Evolutionary conservation across 345 rosid species (phyloP).

Genomic region (Firmiana major): DNA sequence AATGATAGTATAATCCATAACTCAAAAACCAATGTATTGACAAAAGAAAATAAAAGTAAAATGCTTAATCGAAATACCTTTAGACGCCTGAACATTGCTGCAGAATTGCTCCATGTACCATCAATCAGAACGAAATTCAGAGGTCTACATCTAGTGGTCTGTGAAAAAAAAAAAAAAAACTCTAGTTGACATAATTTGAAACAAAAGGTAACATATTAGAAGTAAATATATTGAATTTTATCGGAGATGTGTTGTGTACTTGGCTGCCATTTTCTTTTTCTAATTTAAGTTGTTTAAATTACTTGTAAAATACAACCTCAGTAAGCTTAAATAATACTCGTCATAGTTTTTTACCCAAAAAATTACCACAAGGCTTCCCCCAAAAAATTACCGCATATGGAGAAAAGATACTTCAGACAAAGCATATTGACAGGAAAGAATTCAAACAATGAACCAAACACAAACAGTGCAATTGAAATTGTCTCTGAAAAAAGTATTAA

Average conservation of each 20-base stretch:
- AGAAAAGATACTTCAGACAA: not conserved
- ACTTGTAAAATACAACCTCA: not conserved
- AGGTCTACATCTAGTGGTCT: slow-evolving; percentile 42
- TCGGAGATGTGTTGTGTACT: not conserved
- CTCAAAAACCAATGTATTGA: not conserved
- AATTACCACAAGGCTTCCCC: not conserved
- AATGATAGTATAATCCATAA: not conserved
- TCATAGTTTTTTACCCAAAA: not conserved
- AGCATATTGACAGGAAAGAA: not conserved
- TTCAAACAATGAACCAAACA: not conserved
- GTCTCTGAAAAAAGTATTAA: not conserved
- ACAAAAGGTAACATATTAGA: not conserved
- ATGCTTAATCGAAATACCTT: slow-evolving; percentile 42
- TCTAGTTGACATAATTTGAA: slow-evolving; percentile 15
- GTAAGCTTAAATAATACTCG: not conserved
- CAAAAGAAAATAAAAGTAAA: not conserved
- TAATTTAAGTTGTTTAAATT: not conserved
- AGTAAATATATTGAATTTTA: not conserved
- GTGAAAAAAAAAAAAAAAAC: slow-evolving; percentile 22
- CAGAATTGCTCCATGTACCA: slow-evolving; percentile 97
- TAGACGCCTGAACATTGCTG: slow-evolving; percentile 90
- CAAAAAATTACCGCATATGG: not conserved
- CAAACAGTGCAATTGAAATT: not conserved
- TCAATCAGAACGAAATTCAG: slow-evolving; percentile 78
- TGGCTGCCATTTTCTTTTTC: not conserved